Conservation (phyloP, 106 monocot genomes). For the Phalaenopsis equestris region DNA sequence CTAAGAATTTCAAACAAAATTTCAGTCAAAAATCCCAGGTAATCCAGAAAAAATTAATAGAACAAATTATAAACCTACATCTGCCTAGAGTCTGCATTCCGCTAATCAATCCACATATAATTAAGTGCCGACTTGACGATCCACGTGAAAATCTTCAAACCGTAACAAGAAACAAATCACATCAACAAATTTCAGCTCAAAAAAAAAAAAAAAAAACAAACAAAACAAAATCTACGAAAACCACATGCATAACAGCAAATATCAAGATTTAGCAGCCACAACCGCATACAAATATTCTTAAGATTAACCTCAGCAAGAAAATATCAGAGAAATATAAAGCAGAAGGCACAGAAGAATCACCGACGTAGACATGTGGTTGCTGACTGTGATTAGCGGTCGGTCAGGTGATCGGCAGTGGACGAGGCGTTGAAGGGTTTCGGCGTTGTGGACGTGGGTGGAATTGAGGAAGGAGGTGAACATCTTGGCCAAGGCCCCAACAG, state of each 20-base stretch:
- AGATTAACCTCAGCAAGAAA: not conserved
- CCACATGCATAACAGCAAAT: not conserved
- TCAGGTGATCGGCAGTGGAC: constrained; percentile 59
- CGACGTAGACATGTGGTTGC: constrained; percentile 99
- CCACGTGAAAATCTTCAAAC: not conserved
- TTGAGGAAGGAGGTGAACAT: constrained; percentile 56
- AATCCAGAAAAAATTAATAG: not conserved
- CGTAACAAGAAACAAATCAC: not conserved
- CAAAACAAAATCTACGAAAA: not conserved
- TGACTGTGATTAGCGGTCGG: constrained; percentile 85
- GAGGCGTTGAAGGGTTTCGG: constrained; percentile 66
- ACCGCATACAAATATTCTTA: not conserved
- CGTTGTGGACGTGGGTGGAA: constrained; percentile 79
- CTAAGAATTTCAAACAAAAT: not conserved
- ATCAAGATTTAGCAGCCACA: not conserved
- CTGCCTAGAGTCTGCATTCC: not conserved
- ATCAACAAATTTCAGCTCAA: not conserved
- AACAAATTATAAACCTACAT: not conserved
- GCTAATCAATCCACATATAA: not conserved
- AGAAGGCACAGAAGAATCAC: constrained; percentile 5
- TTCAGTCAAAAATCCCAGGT: not conserved
- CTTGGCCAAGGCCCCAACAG: constrained; percentile 80
- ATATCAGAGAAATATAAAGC: not conserved
- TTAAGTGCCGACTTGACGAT: not conserved
- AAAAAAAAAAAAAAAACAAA: not conserved